Conservation (phyloP, 148 eudicot species). For the Arbutus unedo region DNA sequence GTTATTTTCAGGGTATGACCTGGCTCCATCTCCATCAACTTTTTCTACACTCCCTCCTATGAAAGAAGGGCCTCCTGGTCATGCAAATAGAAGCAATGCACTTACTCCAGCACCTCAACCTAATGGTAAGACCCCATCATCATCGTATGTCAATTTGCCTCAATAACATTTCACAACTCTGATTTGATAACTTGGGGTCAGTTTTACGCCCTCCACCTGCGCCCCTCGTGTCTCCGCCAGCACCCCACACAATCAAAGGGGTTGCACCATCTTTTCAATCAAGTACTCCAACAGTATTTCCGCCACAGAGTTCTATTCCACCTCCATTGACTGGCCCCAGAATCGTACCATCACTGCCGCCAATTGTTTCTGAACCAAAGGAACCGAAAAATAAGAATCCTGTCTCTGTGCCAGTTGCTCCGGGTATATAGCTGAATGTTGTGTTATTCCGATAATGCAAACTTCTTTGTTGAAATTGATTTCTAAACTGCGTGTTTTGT, state of each 20-base stretch:
- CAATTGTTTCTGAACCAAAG: constrained; percentile 29
- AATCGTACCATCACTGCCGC: constrained; percentile 25
- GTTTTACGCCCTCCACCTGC: constrained; percentile 29
- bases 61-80: constrained; percentile 17
- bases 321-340: constrained; percentile 31
- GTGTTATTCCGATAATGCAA: no score
- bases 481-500: constrained; percentile 5
- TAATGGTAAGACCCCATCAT: constrained; percentile 23
- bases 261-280: constrained; percentile 27
- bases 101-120: constrained; percentile 26
- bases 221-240: constrained; percentile 30
- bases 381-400: constrained; percentile 31
- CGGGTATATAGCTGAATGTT: constrained; percentile 38
- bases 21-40: constrained; percentile 23
- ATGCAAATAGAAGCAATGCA: constrained; percentile 16
- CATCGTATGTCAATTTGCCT: not conserved
- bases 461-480: constrained; percentile 23
- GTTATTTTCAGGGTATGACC: constrained; percentile 18
- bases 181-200: constrained; percentile 16
- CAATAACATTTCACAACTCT: not conserved
- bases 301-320: constrained; percentile 30
- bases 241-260: constrained; percentile 26
- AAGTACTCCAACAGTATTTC: constrained; percentile 26
- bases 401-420: constrained; percentile 28
- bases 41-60: constrained; percentile 16